A percentile compares a stretch with the other conserved stretches of the same genome.
phyloP scores from a whole-genome alignment of 1,284 basidiomycete genomes.

The Malassezia dermatis region DNA sequence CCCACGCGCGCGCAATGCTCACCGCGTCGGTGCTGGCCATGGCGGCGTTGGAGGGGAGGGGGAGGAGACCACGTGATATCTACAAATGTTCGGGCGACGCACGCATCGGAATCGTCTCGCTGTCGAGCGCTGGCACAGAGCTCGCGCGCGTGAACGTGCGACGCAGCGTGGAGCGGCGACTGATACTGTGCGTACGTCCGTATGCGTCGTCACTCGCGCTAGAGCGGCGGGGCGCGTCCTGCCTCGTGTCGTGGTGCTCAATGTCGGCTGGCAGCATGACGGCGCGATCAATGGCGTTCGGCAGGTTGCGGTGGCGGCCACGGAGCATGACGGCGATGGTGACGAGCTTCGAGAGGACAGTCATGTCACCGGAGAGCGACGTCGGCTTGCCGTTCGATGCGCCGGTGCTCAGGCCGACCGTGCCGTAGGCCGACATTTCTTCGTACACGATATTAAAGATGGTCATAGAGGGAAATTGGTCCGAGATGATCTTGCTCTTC shows the following conservation, averaged over 20 bases:
- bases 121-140: not conserved
- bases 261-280: constrained; percentile 46
- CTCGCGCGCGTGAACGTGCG: not conserved
- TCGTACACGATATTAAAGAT: constrained; percentile 61
- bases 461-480: constrained; percentile 35
- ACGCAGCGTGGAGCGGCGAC: not conserved
- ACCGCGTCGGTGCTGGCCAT: not conserved
- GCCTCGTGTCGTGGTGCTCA: constrained; percentile 30
- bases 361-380: constrained; percentile 68
- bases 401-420: constrained; percentile 56
- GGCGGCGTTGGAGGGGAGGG: not conserved
- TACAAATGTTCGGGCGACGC: not conserved
- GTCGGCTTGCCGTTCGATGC: constrained; percentile 58
- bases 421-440: constrained; percentile 62
- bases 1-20: not conserved
- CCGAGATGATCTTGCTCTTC: constrained; percentile 34
- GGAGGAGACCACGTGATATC: not conserved
- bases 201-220: not conserved
- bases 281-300: constrained; percentile 70
- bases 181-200: not conserved
- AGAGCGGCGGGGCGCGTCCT: not conserved
- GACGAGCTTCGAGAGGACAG: constrained; percentile 74
- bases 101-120: not conserved
- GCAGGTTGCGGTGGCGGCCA: constrained; percentile 74
- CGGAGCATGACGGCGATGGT: constrained; percentile 72